Conservation (phyloP, 2,329 filamentous ascomycete species). For the Diplodia sapinea region DNA sequence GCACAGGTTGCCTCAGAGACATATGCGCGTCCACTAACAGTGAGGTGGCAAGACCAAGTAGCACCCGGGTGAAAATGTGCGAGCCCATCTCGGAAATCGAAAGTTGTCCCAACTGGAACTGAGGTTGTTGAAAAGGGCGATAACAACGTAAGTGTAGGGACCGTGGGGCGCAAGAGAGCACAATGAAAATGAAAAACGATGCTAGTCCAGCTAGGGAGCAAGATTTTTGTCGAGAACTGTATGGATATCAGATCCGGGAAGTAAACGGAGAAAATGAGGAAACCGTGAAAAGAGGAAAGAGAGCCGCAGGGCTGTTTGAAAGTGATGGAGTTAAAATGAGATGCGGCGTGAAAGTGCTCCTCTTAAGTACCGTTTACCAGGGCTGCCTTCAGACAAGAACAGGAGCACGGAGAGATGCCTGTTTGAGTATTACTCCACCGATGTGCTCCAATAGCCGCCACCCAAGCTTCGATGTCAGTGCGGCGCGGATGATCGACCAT, state of each 20-base stretch:
- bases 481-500: neutral
- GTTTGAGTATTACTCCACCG: neutral
- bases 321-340: neutral
- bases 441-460: too few species aligned
- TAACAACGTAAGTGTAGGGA: neutral
- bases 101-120: neutral
- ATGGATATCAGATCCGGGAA: slow-evolving; percentile 2
- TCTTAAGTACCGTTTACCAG: neutral
- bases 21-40: neutral
- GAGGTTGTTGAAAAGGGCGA: neutral
- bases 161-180: neutral
- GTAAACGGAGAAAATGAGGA: neutral
- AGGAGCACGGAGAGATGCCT: neutral
- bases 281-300: neutral
- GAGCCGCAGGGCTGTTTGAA: neutral
- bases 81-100: neutral
- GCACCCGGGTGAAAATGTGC: neutral
- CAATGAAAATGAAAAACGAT: neutral
- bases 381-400: too few species aligned
- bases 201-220: too few species aligned
- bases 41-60: neutral
- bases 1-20: too few species aligned
- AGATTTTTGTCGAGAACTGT: too few species aligned
- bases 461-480: neutral
- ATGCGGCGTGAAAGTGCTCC: neutral